Conservation (phyloP, 73 alveolate species). For the Diophrys sp. region DNA sequence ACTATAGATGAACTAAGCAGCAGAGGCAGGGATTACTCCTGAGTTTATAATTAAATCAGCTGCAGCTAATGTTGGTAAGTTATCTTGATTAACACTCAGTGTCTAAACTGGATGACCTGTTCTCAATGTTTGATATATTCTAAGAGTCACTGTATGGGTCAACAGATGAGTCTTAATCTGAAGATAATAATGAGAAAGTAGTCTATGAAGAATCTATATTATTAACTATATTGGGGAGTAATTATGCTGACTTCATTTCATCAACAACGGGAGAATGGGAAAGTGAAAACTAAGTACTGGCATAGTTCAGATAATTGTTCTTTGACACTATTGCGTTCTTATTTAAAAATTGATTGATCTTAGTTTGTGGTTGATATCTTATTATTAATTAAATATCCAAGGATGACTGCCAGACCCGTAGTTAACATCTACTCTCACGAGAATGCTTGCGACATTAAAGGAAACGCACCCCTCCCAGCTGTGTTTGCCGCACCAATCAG, state of each 20-base stretch:
- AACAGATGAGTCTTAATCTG: conserved; percentile 10
- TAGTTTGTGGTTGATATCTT: no score
- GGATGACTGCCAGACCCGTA: conserved; percentile 88
- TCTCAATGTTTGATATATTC: conserved; percentile 24
- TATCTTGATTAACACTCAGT: conserved; percentile 22
- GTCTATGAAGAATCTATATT: conserved; percentile 58
- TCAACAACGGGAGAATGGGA: conserved; percentile 56
- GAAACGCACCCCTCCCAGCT: conserved; percentile 88
- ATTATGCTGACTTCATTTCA: conserved; percentile 31
- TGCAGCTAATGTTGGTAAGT: no score
- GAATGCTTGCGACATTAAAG: conserved; percentile 68
- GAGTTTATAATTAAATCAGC: conserved; percentile 22
- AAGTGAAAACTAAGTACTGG: conserved; percentile 31
- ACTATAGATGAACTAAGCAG: not conserved
- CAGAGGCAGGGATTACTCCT: conserved; percentile 21
- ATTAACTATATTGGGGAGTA: conserved; percentile 41
- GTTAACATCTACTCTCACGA: conserved; percentile 70
- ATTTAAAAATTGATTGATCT: conserved; percentile 6
- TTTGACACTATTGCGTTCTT: conserved; percentile 26
- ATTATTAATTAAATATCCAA: conserved; percentile 9
- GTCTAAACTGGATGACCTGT: conserved; percentile 17
- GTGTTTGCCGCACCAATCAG: conserved; percentile 98
- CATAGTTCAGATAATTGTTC: conserved; percentile 26
- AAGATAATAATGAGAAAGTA: conserved; percentile 39
- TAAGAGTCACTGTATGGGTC: conserved; percentile 13